Conservation (phyloP, 495 filamentous ascomycete species). For the Podospora anserina region DNA sequence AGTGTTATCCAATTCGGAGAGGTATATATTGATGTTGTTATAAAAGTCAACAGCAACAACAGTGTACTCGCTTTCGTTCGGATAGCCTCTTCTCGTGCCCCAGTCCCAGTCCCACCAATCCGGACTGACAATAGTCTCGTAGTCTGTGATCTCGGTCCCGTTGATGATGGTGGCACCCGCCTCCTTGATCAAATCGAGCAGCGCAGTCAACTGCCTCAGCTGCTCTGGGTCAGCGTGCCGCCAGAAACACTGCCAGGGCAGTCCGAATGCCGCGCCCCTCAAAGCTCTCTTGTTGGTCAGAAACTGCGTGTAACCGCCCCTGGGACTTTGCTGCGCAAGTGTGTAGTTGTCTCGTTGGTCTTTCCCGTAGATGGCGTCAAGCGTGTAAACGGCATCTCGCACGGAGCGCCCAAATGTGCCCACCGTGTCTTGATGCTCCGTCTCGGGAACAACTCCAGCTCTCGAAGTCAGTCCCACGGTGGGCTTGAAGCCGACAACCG, state of each 20-base stretch:
- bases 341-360: conserved; percentile 46
- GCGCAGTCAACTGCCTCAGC: conserved; percentile 47
- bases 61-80: conserved; percentile 69
- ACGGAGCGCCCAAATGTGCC: conserved; percentile 65
- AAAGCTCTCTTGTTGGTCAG: conserved; percentile 52
- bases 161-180: conserved; percentile 70
- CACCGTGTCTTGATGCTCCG: conserved; percentile 62
- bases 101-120: conserved; percentile 77
- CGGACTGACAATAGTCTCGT: conserved; percentile 58
- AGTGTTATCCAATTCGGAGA: conserved; percentile 63
- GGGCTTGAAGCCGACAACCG: conserved; percentile 61
- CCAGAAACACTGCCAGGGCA: conserved; percentile 73
- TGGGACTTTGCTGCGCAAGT: conserved; percentile 53
- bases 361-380: conserved; percentile 60
- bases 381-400: conserved; percentile 60
- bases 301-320: conserved; percentile 54
- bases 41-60: conserved; percentile 75
- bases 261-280: conserved; percentile 61
- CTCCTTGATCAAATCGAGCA: conserved; percentile 52
- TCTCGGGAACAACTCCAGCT: conserved; percentile 63
- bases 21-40: conserved; percentile 65
- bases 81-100: conserved; percentile 56
- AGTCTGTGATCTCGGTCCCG: conserved; percentile 62
- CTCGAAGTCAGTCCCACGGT: conserved; percentile 67
- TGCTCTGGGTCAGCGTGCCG: conserved; percentile 51